Percentiles rank a stretch among this genome's conserved stretches.
Conservation (phyloP, 305 asterid genomes). For the Fraxinus xanthoxyloides region DNA sequence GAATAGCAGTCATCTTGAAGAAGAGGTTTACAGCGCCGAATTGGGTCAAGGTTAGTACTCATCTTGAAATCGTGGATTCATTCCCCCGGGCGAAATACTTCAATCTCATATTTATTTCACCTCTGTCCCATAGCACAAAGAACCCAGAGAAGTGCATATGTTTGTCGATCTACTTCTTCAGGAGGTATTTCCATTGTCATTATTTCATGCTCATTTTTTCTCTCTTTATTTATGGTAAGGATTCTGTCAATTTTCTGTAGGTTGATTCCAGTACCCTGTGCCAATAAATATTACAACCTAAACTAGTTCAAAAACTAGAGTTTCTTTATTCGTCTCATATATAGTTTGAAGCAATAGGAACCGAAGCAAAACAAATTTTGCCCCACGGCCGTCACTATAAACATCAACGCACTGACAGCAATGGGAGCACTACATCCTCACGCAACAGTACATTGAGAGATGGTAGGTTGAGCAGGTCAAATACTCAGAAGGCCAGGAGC, state of each 20-base stretch:
- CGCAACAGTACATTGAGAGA: slow-evolving; percentile 90
- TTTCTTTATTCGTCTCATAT: slow-evolving; percentile 27
- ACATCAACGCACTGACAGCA: slow-evolving; percentile 84
- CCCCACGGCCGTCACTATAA: slow-evolving; percentile 69
- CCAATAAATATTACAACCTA: not conserved
- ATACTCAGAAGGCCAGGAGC: slow-evolving; percentile 86
- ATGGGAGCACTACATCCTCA: slow-evolving; percentile 87
- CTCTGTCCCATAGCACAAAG: slow-evolving; percentile 65
- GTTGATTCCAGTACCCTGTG: not conserved
- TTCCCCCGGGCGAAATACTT: slow-evolving; percentile 8
- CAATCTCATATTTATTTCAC: not conserved
- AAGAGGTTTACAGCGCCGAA: slow-evolving; percentile 91
- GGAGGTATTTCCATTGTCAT: not conserved
- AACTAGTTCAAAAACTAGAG: slow-evolving; percentile 10
- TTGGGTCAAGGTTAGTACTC: slow-evolving; percentile 68
- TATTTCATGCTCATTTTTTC: not conserved
- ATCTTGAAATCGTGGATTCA: not conserved
- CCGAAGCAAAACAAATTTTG: slow-evolving; percentile 69
- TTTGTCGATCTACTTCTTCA: slow-evolving; percentile 89
- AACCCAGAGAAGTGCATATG: slow-evolving; percentile 99
- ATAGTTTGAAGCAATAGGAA: slow-evolving; percentile 56
- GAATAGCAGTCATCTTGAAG: slow-evolving; percentile 67
- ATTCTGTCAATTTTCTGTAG: not conserved
- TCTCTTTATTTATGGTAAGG: not conserved
- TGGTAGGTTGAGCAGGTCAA: slow-evolving; percentile 62